Base-by-base conservation (phyloP, 257 asterid species). In the Capsicum chinense region DNA sequence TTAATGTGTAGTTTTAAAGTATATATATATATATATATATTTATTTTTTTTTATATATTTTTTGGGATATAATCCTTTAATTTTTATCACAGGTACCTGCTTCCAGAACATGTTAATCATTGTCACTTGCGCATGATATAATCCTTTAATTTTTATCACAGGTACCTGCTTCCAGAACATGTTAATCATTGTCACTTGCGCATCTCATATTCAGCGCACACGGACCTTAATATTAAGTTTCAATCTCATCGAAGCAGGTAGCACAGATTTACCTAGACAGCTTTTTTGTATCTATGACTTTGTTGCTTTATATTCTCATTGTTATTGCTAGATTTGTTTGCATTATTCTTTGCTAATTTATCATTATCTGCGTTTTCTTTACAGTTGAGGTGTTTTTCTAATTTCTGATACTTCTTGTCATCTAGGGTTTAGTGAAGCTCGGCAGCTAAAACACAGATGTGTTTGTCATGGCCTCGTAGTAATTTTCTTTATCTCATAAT, bases 241-340 rank as follows among this genome's bases (percentile, higher is more conserved):
- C 98, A 94, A 84, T 94, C 98, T 52, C 93, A 93, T 83, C 92
- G 97, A 84, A 94, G 98, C 92, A 94, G 97, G 98, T 94, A 88
- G 86, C 56, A 26, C 8, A 54, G 39, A 52, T 68, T 12, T 33
- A 80, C 50, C 57, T n/a, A 47, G 54, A 68, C 64, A 47, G 16
- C 82, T 76, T 33, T 73, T 70, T 83, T 87, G 82, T 83, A 54
- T 83, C 16, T 68, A 19, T 58, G 62, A 39, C 84, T 63, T 82
- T 89, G 84, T 87, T 58, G 58, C 56, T 50, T 54, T 68, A 57
- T 58, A 50, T 56, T 78, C 63, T 80, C 47, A 81, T 86, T 78
- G 59, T 83, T 71, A 59, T 85, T 83, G 82, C 76, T 66, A 3
- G 80, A 86, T 81, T 57, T 81, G 10, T 68, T 37, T 84, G 56